These are phyloP conservation scores for Polytrichum commune DNA, from an alignment of 225 moss, liverwort and hornwort genomes.

Conservation along the genomic window DNA sequence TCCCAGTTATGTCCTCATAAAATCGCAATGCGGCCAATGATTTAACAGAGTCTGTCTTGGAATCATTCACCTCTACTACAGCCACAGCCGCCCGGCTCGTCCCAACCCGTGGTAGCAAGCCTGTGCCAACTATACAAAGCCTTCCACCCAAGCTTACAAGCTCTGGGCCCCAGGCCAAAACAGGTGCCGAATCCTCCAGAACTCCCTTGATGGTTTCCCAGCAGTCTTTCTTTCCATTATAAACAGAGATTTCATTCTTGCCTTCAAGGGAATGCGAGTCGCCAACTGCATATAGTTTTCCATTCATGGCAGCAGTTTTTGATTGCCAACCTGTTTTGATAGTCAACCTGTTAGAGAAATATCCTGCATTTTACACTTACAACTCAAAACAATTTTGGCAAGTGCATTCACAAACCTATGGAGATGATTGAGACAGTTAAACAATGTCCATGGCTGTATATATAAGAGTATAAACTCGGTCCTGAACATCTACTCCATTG, in stretches of 20 bases:
- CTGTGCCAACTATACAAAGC: slow-evolving; percentile 89
- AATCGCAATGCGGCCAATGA: slow-evolving; percentile 71
- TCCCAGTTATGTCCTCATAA: slow-evolving; percentile 86
- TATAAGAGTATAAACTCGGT: no score
- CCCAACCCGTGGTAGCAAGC: slow-evolving; percentile 56
- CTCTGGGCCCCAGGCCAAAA: slow-evolving; percentile 97
- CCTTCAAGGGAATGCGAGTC: slow-evolving; percentile 93
- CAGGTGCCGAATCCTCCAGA: slow-evolving; percentile 80
- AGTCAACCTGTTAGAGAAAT: background rate
- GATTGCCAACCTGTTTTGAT: slow-evolving; percentile 81
- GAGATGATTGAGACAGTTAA: no score
- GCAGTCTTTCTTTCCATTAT: slow-evolving; percentile 75
- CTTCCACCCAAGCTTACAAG: slow-evolving; percentile 83
- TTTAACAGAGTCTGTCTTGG: slow-evolving; percentile 68
- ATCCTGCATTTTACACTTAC: no score
- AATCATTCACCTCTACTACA: slow-evolving; percentile 82
- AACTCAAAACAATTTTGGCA: no score
- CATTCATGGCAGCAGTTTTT: slow-evolving; percentile 91
- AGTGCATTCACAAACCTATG: no score
- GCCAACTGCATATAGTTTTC: slow-evolving; percentile 91
- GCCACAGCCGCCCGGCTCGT: slow-evolving; percentile 80
- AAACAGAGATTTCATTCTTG: slow-evolving; percentile 94
- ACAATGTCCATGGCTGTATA: no score
- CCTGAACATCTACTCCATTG: no score
- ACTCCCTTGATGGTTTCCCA: slow-evolving; percentile 97